phyloP scores from a whole-genome alignment of 139 green algal genomes.

The Microglena sp. region DNA sequence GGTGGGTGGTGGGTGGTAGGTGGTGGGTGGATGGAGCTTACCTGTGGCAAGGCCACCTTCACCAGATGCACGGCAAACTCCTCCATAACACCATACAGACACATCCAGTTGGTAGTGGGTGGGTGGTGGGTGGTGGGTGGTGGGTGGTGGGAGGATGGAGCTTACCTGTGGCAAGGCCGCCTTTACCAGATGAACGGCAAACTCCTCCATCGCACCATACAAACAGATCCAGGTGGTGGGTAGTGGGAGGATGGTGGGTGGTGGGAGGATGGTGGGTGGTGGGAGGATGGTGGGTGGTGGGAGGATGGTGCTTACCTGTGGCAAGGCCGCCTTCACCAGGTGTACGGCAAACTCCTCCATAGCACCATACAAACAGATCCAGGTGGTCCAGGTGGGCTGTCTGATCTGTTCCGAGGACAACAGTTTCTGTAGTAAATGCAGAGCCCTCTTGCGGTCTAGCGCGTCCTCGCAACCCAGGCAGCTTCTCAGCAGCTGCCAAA shows the following conservation, averaged over 20 bases:
- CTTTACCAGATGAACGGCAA: too few species aligned
- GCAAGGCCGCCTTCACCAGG: conserved; percentile 18
- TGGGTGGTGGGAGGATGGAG: neutral
- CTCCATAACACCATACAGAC: conserved; percentile 25
- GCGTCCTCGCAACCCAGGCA: conserved; percentile 24
- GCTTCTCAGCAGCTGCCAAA: conserved; percentile 18
- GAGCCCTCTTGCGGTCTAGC: conserved; percentile 20
- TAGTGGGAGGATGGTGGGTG: neutral
- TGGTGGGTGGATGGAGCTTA: too few species aligned
- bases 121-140: too few species aligned
- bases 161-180: too few species aligned
- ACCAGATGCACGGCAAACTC: conserved; percentile 27
- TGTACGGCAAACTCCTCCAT: conserved; percentile 28
- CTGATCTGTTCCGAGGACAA: neutral
- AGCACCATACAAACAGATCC: conserved; percentile 18
- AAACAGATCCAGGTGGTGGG: neutral
- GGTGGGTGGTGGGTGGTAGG: too few species aligned
- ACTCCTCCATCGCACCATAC: neutral
- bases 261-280: neutral
- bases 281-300: too few species aligned
- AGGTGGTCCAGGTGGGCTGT: conserved; percentile 12
- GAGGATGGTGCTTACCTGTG: conserved; percentile 6
- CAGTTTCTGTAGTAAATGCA: conserved; percentile 18
- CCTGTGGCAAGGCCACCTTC: conserved; percentile 17
- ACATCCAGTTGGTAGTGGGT: conserved; percentile 9